Evolutionary conservation across 495 filamentous ascomycete genomes (phyloP).

Genomic region (Penicillium riverlandense): DNA sequence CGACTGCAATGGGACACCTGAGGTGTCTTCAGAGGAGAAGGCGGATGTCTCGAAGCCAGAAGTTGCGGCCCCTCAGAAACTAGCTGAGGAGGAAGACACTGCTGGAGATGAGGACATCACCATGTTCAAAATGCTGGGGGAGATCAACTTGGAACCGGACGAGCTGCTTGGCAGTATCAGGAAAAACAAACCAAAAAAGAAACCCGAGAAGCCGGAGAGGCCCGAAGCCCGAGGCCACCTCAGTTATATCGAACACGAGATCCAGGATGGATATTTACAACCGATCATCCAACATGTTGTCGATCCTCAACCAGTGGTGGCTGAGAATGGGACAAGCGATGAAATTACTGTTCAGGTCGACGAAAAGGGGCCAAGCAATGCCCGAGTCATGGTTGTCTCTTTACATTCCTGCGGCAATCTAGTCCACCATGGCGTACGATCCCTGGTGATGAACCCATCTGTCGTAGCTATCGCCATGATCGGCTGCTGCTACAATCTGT

Average conservation of each 20-base stretch:
- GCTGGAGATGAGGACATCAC: conserved; percentile 26
- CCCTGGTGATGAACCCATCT: conserved; percentile 71
- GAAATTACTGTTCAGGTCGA: conserved; percentile 3
- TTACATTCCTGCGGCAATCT: conserved; percentile 97
- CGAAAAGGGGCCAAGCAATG: conserved; percentile 13
- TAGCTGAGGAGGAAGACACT: conserved; percentile 27
- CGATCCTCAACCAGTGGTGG: conserved; percentile 6
- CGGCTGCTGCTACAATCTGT: conserved; percentile 94
- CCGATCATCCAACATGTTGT: conserved; percentile 69
- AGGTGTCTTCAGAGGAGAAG: conserved; percentile 11
- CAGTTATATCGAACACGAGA: conserved; percentile 48
- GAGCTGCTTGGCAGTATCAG: conserved; percentile 16
- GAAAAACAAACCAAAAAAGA: background rate
- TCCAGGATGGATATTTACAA: conserved; percentile 63
- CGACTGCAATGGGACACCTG: conserved; percentile 26
- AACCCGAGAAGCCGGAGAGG: conserved; percentile 3
- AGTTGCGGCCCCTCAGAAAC: background rate
- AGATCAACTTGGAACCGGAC: conserved; percentile 27
- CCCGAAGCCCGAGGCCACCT: conserved; percentile 30
- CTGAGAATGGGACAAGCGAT: conserved; percentile 1
- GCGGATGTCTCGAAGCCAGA: conserved; percentile 11
- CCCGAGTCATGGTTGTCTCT: conserved; percentile 76
- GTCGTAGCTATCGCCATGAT: conserved; percentile 88
- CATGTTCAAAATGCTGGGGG: conserved; percentile 30
- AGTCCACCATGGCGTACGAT: conserved; percentile 87